Conservation (phyloP, 1,284 basidiomycete species). For the Paramarasmius palmivorus region DNA sequence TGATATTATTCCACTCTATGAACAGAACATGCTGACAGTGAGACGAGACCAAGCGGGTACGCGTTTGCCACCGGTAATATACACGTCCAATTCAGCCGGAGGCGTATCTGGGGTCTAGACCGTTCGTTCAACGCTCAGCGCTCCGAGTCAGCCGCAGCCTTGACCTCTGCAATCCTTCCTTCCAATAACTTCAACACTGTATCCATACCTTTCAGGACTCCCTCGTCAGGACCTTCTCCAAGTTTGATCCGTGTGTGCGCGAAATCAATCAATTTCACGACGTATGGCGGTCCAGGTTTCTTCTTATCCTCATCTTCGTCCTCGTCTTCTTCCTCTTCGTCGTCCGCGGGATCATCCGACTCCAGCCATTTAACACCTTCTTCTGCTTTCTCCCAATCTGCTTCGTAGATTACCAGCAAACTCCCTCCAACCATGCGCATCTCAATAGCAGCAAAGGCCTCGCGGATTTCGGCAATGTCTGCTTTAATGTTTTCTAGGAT, state of each 20-base stretch:
- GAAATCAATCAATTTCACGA: constrained; percentile 89
- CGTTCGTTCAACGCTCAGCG: no score
- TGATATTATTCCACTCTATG: no score
- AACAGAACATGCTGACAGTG: no score
- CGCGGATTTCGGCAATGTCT: constrained; percentile 59
- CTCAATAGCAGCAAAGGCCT: constrained; percentile 57
- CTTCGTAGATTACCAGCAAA: constrained; percentile 86
- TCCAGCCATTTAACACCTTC: constrained; percentile 33
- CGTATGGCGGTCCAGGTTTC: constrained; percentile 51
- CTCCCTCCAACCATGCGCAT: constrained; percentile 84
- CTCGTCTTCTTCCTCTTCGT: constrained; percentile 32
- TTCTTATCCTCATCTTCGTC: constrained; percentile 33
- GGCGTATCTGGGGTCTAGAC: no score
- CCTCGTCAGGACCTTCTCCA: constrained; percentile 79
- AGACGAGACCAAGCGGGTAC: no score
- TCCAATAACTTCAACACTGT: constrained; percentile 63
- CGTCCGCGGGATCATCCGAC: constrained; percentile 19
- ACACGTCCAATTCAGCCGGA: no score
- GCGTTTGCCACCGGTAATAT: no score
- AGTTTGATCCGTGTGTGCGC: constrained; percentile 78
- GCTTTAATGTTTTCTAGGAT: constrained; percentile 60
- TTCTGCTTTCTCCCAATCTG: constrained; percentile 47
- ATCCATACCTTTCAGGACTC: constrained; percentile 73
- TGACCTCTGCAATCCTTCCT: constrained; percentile 43
- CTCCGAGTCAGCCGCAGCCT: no score